phyloP scores from a whole-genome alignment of 148 eudicot genomes.

The Chenopodium quinoa region DNA sequence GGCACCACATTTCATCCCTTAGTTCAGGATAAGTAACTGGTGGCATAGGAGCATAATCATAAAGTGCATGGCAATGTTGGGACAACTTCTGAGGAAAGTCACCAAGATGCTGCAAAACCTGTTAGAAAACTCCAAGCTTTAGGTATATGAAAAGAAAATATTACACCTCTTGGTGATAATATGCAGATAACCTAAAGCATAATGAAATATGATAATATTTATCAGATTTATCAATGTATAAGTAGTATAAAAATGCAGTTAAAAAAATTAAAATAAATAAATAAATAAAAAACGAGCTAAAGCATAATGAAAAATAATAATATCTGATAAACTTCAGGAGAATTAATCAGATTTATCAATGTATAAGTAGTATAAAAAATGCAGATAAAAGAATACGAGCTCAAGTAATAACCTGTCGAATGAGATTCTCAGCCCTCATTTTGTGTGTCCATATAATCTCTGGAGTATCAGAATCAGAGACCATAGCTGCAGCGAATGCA shows the following conservation, averaged over 20 bases:
- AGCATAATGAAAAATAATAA: neutral
- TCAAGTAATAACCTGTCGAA: conserved; percentile 69
- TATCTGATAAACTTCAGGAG: neutral
- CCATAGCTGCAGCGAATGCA: conserved; percentile 98
- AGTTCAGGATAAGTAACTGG: conserved; percentile 97
- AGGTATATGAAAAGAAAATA: neutral
- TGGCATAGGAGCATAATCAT: conserved; percentile 99
- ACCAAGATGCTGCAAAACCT: conserved; percentile 99
- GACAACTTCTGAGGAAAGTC: conserved; percentile 96
- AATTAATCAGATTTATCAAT: neutral
- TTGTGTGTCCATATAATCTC: conserved; percentile 99
- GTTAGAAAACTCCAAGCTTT: conserved; percentile 18
- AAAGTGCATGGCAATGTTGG: conserved; percentile 90
- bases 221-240: neutral
- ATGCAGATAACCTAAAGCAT: neutral
- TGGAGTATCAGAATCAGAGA: conserved; percentile 99
- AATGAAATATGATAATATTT: neutral
- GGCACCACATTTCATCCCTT: conserved; percentile 99
- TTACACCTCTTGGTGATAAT: neutral
- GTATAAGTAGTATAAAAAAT: neutral
- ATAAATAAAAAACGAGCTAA: neutral
- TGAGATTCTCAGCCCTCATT: conserved; percentile 98
- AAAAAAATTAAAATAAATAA: neutral
- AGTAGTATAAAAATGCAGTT: too few relatives aligned
- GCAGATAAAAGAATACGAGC: neutral